Conservation (phyloP, 352 stramenopile species). For the Pythium biforme region DNA sequence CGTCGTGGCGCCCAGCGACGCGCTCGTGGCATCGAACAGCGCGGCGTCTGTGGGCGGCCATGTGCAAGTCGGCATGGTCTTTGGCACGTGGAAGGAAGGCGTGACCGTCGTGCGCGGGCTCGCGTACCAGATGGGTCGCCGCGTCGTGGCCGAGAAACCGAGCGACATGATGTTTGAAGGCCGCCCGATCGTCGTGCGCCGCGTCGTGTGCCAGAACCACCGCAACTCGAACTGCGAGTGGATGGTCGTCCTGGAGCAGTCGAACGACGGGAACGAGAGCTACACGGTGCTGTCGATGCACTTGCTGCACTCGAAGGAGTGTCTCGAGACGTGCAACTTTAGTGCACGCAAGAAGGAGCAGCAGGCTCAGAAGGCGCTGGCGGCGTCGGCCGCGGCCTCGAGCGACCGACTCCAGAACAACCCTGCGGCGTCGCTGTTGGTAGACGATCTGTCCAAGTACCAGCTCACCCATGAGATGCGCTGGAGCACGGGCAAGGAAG, state of each 20-base stretch:
- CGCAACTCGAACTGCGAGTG: slow-evolving; percentile 71
- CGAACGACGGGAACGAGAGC: slow-evolving; percentile 32
- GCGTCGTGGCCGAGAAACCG: slow-evolving; percentile 52
- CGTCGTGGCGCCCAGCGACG: neutral
- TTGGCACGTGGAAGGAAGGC: slow-evolving; percentile 60
- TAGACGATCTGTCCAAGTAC: slow-evolving; percentile 65
- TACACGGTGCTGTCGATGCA: slow-evolving; percentile 59
- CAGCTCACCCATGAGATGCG: slow-evolving; percentile 78
- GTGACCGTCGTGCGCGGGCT: slow-evolving; percentile 49
- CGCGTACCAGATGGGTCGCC: slow-evolving; percentile 56
- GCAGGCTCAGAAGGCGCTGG: slow-evolving; percentile 22
- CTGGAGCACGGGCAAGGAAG: slow-evolving; percentile 77
- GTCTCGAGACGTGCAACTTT: slow-evolving; percentile 76
- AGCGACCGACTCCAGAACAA: slow-evolving; percentile 22
- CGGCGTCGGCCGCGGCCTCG: neutral
- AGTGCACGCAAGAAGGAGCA: slow-evolving; percentile 55
- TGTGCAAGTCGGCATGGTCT: slow-evolving; percentile 45
- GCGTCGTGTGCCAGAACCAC: slow-evolving; percentile 69
- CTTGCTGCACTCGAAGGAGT: slow-evolving; percentile 69
- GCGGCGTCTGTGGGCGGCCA: slow-evolving; percentile 28
- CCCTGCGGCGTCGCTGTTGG: slow-evolving; percentile 39
- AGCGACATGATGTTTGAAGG: slow-evolving; percentile 42
- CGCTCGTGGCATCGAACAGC: neutral
- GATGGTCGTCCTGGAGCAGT: slow-evolving; percentile 61
- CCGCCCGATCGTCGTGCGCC: slow-evolving; percentile 44